Percentiles rank a stretch among this genome's conserved stretches.
Evolutionary conservation across 2,329 filamentous ascomycete genomes (phyloP).

Genomic region (Alternaria tenuissima): DNA sequence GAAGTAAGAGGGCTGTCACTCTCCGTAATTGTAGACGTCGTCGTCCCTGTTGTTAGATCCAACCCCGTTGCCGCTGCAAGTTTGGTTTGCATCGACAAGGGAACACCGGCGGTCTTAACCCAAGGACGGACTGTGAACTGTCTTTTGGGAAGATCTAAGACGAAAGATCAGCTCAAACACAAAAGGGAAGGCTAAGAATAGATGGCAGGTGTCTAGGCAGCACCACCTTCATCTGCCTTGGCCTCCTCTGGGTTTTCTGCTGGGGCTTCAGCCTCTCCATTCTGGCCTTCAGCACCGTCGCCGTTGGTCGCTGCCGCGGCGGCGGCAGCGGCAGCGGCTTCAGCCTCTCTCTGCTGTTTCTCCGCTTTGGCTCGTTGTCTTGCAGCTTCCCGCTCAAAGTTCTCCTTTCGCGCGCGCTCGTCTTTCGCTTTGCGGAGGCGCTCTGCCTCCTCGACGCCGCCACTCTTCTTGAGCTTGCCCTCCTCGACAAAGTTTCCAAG

Average conservation of each 20-base stretch:
- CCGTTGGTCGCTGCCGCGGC: conserved; percentile 31
- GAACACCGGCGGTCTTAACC: conserved; percentile 36
- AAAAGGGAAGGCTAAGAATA: conserved; percentile 19
- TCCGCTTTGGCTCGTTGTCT: conserved; percentile 57
- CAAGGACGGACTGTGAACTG: conserved; percentile 38
- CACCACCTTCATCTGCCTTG: conserved; percentile 48
- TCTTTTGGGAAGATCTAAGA: conserved; percentile 29
- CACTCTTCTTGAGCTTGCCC: conserved; percentile 93
- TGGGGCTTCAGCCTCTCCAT: conserved; percentile 31
- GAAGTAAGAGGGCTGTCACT: not conserved
- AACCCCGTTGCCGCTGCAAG: conserved; percentile 7
- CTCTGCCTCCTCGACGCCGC: conserved; percentile 93
- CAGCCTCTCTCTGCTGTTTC: conserved; percentile 49
- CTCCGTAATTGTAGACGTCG: not conserved
- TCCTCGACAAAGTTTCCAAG: conserved; percentile 85
- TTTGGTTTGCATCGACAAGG: conserved; percentile 25
- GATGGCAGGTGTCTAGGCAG: conserved; percentile 39
- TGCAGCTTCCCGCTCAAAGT: conserved; percentile 63
- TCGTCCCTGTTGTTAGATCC: conserved; percentile 11
- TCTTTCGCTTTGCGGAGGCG: conserved; percentile 84
- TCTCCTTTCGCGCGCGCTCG: conserved; percentile 83
- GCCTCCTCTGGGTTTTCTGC: conserved; percentile 37
- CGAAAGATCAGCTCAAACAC: conserved; percentile 36
- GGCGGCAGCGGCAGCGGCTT: conserved; percentile 41
- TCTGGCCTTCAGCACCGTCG: conserved; percentile 32